Evolutionary conservation across 2,329 filamentous ascomycete genomes (phyloP), one percentile per base, ranked within the genome.

Genomic region (Aspergillus jensenii): DNA sequence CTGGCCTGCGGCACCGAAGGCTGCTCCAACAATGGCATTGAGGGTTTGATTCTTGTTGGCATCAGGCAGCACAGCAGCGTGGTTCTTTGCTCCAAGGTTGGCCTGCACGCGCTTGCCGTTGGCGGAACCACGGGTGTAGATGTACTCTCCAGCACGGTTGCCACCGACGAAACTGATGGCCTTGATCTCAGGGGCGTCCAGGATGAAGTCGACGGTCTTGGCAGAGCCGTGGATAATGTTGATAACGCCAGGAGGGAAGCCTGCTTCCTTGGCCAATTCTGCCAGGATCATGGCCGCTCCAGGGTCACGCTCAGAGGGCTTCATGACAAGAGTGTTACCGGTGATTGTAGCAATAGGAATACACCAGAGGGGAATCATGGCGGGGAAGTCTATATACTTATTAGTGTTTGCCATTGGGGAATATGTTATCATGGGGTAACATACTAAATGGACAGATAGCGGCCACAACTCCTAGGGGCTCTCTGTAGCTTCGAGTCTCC

Each of bases 21-120:
- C 86, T 46, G 86, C 87, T 59, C 86, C 87, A 7, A 83, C 80
- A 69, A 89, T 87, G 33, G 85, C 84, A 66, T 88, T 87, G 45
- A 89, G 71, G 3, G 85, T 80, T 58, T 87, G 84, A 74, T 88
- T 87, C 80, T 87, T 88, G 78, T 88, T 87, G 78, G 81, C 84
- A 73, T 89, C 87, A 1, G 86, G 86, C 27, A 89, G 77, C 23
- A 89, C 81, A 47, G 84, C 84, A 44, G 85, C 86, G 71, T 89
- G 87, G 78, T 89, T 89, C 80, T 89, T 89, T 3, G 86, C 87
- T 33, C 87, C 86, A 56, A 89, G 72, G 73, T 89, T 89, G 68
- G 86, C 86, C 74, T 89, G 87, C 17, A 87, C 85, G 65, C 87
- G 84, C 78, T 89, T 89, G 62, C 87, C 86, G 56, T 88, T 86